Conservation (phyloP, 1,139 yeast species). For the Ashbya aceris region DNA sequence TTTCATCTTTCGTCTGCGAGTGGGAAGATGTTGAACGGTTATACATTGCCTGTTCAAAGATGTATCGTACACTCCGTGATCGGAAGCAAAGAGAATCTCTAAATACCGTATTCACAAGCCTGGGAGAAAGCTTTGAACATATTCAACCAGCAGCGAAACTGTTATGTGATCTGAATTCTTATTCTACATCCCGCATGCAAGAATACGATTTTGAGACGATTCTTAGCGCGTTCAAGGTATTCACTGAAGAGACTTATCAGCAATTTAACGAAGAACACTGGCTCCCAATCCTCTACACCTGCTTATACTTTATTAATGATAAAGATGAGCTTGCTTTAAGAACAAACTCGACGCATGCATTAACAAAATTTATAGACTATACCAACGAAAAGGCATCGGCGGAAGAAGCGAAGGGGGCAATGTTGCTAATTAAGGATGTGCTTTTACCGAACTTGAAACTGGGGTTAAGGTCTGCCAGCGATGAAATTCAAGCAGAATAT, state of each 20-base stretch:
- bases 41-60: slow-evolving; percentile 47
- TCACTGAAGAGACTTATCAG: slow-evolving; percentile 49
- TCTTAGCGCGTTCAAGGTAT: slow-evolving; percentile 52
- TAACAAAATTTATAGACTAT: slow-evolving; percentile 60
- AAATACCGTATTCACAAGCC: slow-evolving; percentile 47
- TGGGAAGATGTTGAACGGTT: slow-evolving; percentile 46
- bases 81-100: slow-evolving; percentile 52
- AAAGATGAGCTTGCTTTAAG: slow-evolving; percentile 74
- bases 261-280: slow-evolving; percentile 52
- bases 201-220: slow-evolving; percentile 77
- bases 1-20: slow-evolving; percentile 45
- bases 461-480: slow-evolving; percentile 60
- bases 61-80: slow-evolving; percentile 52
- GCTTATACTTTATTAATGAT: slow-evolving; percentile 65
- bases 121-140: slow-evolving; percentile 46
- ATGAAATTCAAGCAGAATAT: slow-evolving; percentile 62
- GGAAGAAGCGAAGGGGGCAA: slow-evolving; percentile 33
- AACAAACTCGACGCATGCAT: slow-evolving; percentile 60
- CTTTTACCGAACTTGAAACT: slow-evolving; percentile 57
- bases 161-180: slow-evolving; percentile 60
- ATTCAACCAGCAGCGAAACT: slow-evolving; percentile 41
- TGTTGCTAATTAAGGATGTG: slow-evolving; percentile 42
- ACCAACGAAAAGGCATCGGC: slow-evolving; percentile 32
- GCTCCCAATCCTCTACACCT: slow-evolving; percentile 66
- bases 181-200: slow-evolving; percentile 49